Conservation (phyloP, 495 filamentous ascomycete species). For the Lindgomyces ingoldianus region DNA sequence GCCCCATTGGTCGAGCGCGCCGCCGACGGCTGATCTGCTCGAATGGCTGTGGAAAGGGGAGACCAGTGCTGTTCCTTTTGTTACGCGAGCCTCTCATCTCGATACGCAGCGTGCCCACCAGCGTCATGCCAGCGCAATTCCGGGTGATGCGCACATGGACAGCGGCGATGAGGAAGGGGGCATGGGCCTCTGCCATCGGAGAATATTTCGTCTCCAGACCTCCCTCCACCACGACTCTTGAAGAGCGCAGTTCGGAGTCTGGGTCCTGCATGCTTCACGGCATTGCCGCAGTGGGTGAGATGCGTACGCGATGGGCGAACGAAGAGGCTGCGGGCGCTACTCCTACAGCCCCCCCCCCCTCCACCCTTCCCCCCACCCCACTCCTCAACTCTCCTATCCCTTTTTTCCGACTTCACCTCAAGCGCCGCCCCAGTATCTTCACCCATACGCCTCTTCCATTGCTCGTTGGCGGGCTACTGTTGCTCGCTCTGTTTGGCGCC, state of each 20-base stretch:
- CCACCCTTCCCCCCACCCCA: too few species aligned
- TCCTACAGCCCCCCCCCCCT: conserved; percentile 12
- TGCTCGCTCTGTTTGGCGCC: conserved; percentile 12
- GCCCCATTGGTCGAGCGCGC: conserved; percentile 8
- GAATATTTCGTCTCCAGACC: background rate
- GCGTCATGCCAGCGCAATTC: too few species aligned
- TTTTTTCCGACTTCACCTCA: conserved; percentile 5
- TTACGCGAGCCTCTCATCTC: conserved; percentile 22
- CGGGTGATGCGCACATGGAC: conserved; percentile 31
- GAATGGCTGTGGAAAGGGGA: background rate
- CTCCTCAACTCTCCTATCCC: background rate
- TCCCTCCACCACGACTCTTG: background rate
- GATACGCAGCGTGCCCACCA: background rate
- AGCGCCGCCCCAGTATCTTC: conserved; percentile 4
- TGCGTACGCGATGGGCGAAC: background rate
- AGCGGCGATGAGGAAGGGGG: background rate
- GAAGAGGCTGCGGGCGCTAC: conserved; percentile 25
- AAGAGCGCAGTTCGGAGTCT: too few species aligned
- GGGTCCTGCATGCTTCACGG: background rate
- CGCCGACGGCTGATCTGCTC: conserved; percentile 22
- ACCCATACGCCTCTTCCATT: conserved; percentile 10
- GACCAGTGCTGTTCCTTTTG: conserved; percentile 7
- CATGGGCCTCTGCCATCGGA: conserved; percentile 1
- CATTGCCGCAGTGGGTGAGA: background rate
- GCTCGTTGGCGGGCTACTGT: conserved; percentile 5